These are phyloP conservation scores for Mucor lusitanicus DNA, from an alignment of 371 early-diverging fungal genomes.

Conservation along the genomic window DNA sequence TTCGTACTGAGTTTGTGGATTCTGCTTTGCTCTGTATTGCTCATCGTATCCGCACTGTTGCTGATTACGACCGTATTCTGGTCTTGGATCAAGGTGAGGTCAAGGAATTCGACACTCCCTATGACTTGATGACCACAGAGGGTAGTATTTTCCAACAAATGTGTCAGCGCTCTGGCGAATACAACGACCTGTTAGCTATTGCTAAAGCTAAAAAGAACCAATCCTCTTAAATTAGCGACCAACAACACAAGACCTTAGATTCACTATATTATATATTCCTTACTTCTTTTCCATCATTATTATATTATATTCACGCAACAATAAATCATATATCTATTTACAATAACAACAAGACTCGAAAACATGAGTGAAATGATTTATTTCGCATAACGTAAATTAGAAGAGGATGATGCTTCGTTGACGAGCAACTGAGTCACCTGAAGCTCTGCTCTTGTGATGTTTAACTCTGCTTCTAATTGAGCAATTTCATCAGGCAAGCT, in stretches of 20 bases:
- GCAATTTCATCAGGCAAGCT: slow-evolving; percentile 33
- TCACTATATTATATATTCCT: neutral
- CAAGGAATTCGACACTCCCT: slow-evolving; percentile 76
- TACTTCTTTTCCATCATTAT: neutral
- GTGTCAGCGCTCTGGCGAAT: slow-evolving; percentile 72
- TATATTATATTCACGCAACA: neutral
- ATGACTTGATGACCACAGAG: slow-evolving; percentile 52
- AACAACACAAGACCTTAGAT: neutral
- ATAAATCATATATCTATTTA: neutral
- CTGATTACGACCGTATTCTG: slow-evolving; percentile 88
- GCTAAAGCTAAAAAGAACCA: slow-evolving; percentile 15
- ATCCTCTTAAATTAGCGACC: neutral
- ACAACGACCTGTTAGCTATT: slow-evolving; percentile 38
- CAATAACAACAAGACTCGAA: too few relatives aligned
- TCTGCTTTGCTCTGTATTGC: slow-evolving; percentile 77
- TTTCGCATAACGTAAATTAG: neutral
- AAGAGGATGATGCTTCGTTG: neutral
- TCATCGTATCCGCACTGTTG: slow-evolving; percentile 81
- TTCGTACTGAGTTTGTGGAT: slow-evolving; percentile 67
- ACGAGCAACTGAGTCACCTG: slow-evolving; percentile 29
- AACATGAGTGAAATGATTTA: neutral
- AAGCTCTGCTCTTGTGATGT: slow-evolving; percentile 39
- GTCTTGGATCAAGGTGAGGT: slow-evolving; percentile 82
- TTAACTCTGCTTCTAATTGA: slow-evolving; percentile 43
- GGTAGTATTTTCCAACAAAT: slow-evolving; percentile 62